Conservation (phyloP, 108 stramenopile genomes). For the Nitzschia sp. region DNA sequence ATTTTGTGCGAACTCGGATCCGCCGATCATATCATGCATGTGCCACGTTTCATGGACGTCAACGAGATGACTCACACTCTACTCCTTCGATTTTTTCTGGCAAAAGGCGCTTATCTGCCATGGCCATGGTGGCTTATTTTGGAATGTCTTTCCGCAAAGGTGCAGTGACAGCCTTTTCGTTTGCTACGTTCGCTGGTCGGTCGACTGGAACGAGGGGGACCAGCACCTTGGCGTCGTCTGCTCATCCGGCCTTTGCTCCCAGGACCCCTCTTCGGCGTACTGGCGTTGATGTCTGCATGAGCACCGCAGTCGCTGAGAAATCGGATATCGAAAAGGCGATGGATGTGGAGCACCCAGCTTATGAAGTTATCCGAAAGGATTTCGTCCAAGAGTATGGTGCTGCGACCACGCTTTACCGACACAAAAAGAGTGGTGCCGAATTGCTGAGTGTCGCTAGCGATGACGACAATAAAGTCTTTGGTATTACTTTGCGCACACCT, state of each 20-base stretch:
- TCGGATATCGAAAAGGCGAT: slow-evolving; percentile 40
- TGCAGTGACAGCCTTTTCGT: slow-evolving; percentile 36
- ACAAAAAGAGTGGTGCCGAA: slow-evolving; percentile 90
- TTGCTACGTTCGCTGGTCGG: slow-evolving; percentile 25
- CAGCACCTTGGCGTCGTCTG: slow-evolving; percentile 8
- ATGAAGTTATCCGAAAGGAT: slow-evolving; percentile 71
- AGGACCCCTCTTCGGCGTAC: neutral
- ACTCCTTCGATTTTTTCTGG: neutral
- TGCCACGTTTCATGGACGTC: neutral
- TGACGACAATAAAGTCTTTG: slow-evolving; percentile 99
- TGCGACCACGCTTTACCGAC: slow-evolving; percentile 86
- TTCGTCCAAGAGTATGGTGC: slow-evolving; percentile 83
- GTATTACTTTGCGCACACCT: slow-evolving; percentile 98
- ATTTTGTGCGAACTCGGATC: too few species aligned
- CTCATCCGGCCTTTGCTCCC: neutral
- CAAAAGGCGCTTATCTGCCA: slow-evolving; percentile 21
- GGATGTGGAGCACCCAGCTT: slow-evolving; percentile 72
- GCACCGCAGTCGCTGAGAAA: neutral
- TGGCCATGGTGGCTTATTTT: slow-evolving; percentile 38
- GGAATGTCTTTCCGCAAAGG: slow-evolving; percentile 13
- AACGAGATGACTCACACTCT: neutral
- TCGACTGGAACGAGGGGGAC: neutral
- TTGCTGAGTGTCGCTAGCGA: slow-evolving; percentile 88
- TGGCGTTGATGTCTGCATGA: slow-evolving; percentile 22
- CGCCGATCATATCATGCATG: too few species aligned